These are phyloP conservation scores for Claviceps fusiformis DNA, from an alignment of 2,329 filamentous ascomycete genomes.

Conservation along the genomic window DNA sequence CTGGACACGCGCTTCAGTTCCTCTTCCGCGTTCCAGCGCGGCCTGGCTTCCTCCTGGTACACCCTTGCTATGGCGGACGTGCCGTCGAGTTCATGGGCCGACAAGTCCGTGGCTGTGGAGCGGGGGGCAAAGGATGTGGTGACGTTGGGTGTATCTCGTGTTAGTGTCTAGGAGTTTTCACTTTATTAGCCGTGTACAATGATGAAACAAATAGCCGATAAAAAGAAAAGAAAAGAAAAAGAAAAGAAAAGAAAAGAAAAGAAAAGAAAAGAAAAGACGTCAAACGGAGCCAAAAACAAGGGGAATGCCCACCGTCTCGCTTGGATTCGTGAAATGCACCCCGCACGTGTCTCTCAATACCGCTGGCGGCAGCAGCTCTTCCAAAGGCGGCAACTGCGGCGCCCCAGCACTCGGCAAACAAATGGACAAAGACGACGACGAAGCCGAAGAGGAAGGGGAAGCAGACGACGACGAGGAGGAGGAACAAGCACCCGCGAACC, in stretches of 20 bases:
- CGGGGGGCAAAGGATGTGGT: slow-evolving; percentile 17
- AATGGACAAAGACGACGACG: background rate
- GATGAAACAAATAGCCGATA: no score
- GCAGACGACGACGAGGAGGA: background rate
- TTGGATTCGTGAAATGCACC: slow-evolving; percentile 10
- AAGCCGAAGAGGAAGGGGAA: background rate
- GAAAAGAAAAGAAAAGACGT: no score
- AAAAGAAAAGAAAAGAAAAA: no score
- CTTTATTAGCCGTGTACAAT: no score
- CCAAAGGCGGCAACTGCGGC: background rate
- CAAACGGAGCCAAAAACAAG: no score
- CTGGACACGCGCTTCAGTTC: slow-evolving; percentile 26
- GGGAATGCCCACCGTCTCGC: slow-evolving; percentile 16
- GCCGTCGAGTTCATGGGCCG: slow-evolving; percentile 14
- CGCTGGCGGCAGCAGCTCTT: slow-evolving; percentile 5
- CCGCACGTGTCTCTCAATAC: slow-evolving; percentile 6
- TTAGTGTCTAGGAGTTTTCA: slow-evolving; percentile 17
- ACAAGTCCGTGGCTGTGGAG: slow-evolving; percentile 9
- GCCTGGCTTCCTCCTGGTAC: slow-evolving; percentile 24
- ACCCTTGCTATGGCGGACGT: slow-evolving; percentile 23
- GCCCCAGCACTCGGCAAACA: no score
- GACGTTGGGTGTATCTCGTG: slow-evolving; percentile 10
- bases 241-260: background rate
- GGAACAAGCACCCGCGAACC: no score
- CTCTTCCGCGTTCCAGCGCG: slow-evolving; percentile 25